Base-by-base conservation (phyloP, 2,329 filamentous ascomycete genomes). In the Verticillium nonalfalfae region DNA sequence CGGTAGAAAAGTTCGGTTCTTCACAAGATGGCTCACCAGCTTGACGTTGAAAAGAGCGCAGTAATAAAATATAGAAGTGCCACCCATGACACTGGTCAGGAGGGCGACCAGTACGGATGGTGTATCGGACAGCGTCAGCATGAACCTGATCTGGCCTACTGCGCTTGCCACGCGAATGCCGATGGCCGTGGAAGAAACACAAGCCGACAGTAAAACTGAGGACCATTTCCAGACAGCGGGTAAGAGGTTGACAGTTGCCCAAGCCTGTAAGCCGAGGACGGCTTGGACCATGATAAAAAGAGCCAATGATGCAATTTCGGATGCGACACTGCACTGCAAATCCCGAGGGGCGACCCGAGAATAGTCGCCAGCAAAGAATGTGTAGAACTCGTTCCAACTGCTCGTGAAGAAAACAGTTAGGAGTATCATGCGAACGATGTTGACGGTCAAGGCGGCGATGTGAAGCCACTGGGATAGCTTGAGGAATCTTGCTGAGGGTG, bases 391-490 rank as follows among this genome's bases (percentile, higher is more conserved):
- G 66, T 81, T 77, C 67, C 85, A 87, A 4, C 80, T 76, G 2
- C 85, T 85, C 9, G 85, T 82, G 69, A 86, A 87, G 72, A 83
- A 89, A 61, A 85, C 69, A 59, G 78, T 75, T 26, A 86, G 76
- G 5, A 91, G 74, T 15, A 82, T 71, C 69, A 80, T 81, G 62
- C 90, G 87, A 56, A 86, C 72, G 58, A 83, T 76, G 73, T 89
- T 87, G 69, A 87, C 70, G 57, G 83, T 58, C 21, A 96, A 80
- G 14, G 84, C 83, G 31, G 80, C 62, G 21, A 83, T 66, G 70
- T 93, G 92, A 68, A 93, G 77, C 65, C 87, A 69, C 71, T 90
- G 90, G 21, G 91, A 81, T 0, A 79, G 70, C 1, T 88, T 87
- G 59, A 77, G 76, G 63, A 90, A 83, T 71, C 91, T 92, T 66